These are phyloP conservation scores for Ogataea pignaliae DNA, from an alignment of 805 yeast genomes.

Conservation along the genomic window DNA sequence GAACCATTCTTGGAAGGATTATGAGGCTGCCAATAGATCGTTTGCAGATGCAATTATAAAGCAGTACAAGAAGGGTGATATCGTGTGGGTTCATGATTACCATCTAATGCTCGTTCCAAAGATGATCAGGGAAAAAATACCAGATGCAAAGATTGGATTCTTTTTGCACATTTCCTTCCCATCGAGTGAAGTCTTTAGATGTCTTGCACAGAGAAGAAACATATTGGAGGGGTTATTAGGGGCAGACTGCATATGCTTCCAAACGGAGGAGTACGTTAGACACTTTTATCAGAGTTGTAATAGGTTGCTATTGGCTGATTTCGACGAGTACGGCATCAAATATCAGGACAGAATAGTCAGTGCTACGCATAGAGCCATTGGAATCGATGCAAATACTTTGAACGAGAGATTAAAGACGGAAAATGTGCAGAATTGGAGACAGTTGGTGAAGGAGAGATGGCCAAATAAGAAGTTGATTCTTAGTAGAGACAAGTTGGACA, in stretches of 20 bases:
- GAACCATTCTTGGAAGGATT: slow-evolving; percentile 90
- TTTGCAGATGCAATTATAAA: slow-evolving; percentile 74
- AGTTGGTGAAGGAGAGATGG: slow-evolving; percentile 78
- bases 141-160: slow-evolving; percentile 84
- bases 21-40: slow-evolving; percentile 66
- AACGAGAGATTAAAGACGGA: slow-evolving; percentile 39
- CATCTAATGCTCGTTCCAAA: slow-evolving; percentile 83
- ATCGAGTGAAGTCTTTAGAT: slow-evolving; percentile 89
- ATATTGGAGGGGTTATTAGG: slow-evolving; percentile 82
- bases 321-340: slow-evolving; percentile 56
- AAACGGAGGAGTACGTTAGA: slow-evolving; percentile 87
- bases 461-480: slow-evolving; percentile 64
- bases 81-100: slow-evolving; percentile 92
- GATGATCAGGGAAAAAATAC: slow-evolving; percentile 72
- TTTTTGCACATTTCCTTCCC: slow-evolving; percentile 95
- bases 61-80: slow-evolving; percentile 67
- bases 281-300: slow-evolving; percentile 91
- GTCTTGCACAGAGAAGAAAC: slow-evolving; percentile 80
- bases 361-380: slow-evolving; percentile 65
- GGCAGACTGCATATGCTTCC: slow-evolving; percentile 84
- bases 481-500: slow-evolving; percentile 84
- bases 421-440: slow-evolving; percentile 59
- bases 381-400: slow-evolving; percentile 67
- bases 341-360: slow-evolving; percentile 54
- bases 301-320: slow-evolving; percentile 77